These are phyloP conservation scores for Zarea fungicola DNA, from an alignment of 2,329 filamentous ascomycete genomes.

Conservation along the genomic window DNA sequence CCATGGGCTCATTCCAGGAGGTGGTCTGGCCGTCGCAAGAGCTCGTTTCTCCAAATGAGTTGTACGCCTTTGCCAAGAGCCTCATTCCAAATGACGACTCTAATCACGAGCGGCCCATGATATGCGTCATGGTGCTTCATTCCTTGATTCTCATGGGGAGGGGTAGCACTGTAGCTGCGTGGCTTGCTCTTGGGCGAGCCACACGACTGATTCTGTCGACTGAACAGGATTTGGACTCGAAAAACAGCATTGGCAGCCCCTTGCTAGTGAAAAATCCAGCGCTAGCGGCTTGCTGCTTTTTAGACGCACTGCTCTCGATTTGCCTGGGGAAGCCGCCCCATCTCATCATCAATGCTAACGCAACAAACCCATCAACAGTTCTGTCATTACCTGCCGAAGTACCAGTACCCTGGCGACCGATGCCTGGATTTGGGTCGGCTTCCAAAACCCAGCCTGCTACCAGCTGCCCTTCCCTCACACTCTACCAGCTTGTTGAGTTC, in stretches of 20 bases:
- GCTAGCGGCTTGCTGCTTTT: slow-evolving; percentile 52
- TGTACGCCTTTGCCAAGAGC: slow-evolving; percentile 46
- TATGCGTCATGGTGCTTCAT: slow-evolving; percentile 45
- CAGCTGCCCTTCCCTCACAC: not conserved
- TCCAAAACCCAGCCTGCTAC: not conserved
- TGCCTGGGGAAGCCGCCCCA: slow-evolving; percentile 46
- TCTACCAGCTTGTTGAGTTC: slow-evolving; percentile 9
- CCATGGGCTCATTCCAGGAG: slow-evolving; percentile 53
- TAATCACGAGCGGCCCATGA: slow-evolving; percentile 36
- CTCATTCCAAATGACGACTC: slow-evolving; percentile 46
- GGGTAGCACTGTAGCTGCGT: slow-evolving; percentile 52
- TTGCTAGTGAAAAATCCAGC: slow-evolving; percentile 20
- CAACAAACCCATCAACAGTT: slow-evolving; percentile 40
- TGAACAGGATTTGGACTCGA: slow-evolving; percentile 19
- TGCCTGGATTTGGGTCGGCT: slow-evolving; percentile 30
- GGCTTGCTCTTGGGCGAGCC: slow-evolving; percentile 61
- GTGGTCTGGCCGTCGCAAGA: slow-evolving; percentile 20
- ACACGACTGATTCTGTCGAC: slow-evolving; percentile 36
- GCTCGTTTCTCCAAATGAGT: slow-evolving; percentile 22
- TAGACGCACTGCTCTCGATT: slow-evolving; percentile 55
- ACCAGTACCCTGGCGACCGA: slow-evolving; percentile 66
- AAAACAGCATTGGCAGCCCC: not conserved
- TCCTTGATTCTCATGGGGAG: slow-evolving; percentile 58
- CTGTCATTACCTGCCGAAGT: slow-evolving; percentile 66
- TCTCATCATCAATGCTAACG: slow-evolving; percentile 40